These are phyloP conservation scores for Pezicula neosporulosa DNA, from an alignment of 2,329 filamentous ascomycete species.

Conservation along the genomic window DNA sequence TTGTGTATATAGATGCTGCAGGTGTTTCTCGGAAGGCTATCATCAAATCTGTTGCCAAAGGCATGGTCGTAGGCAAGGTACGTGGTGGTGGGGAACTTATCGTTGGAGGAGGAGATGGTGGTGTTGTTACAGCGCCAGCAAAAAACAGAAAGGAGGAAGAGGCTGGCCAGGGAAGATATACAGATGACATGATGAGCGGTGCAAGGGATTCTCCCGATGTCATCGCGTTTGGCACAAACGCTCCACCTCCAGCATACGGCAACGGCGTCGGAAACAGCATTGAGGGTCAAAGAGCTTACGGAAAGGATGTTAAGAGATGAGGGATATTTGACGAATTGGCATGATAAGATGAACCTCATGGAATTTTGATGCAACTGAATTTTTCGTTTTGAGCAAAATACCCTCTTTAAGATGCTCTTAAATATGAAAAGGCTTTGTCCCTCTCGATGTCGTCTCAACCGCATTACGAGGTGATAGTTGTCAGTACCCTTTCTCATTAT, in stretches of 20 bases:
- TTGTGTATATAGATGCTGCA: slow-evolving; percentile 95
- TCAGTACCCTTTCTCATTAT: no score
- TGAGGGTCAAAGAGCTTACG: slow-evolving; percentile 15
- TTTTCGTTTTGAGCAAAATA: no score
- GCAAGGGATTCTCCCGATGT: slow-evolving; percentile 20
- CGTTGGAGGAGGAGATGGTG: slow-evolving; percentile 55
- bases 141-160: slow-evolving; percentile 23
- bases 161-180: slow-evolving; percentile 14
- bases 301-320: slow-evolving; percentile 2
- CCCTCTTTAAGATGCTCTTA: no score
- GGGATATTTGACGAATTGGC: background rate
- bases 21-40: slow-evolving; percentile 87
- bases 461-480: no score
- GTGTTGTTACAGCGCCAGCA: slow-evolving; percentile 10
- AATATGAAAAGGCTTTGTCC: no score
- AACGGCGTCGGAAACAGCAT: slow-evolving; percentile 18
- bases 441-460: no score
- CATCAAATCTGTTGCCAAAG: slow-evolving; percentile 92
- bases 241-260: slow-evolving; percentile 16
- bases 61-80: slow-evolving; percentile 86
- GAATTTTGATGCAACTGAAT: no score
- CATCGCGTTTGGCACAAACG: slow-evolving; percentile 18
- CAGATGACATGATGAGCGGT: slow-evolving; percentile 17
- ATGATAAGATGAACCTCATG: no score
- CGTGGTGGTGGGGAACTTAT: slow-evolving; percentile 70